Base-by-base conservation (phyloP, 1,139 yeast species). In the Kodamaea plutei region DNA sequence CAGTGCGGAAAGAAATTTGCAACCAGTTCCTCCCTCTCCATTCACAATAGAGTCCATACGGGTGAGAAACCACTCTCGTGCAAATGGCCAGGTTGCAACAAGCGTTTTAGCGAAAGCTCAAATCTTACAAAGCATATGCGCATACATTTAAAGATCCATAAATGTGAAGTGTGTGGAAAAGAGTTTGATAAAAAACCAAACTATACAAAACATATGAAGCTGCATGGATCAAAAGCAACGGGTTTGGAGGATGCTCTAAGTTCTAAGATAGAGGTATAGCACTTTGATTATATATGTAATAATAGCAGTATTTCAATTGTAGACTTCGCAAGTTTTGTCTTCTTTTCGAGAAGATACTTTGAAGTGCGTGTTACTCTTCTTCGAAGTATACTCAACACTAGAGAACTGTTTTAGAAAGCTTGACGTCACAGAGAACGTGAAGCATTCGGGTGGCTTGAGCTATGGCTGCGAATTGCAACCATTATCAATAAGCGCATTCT, bases 61-160 rank as follows among this genome's bases (percentile, higher is more conserved):
- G 79, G 79, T 4, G 74, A 84, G 40, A 85, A 84, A 53, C 97
- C 97, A 1, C 66, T 88, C 42, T 62, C 57, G 25, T 91, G 98
- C 56, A 80, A 79, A 42, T 73, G 75, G 61, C 83, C 83, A 0
- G 84, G 87, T 0, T 91, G 98, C 54, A 81, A 76, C 15, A 87
- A 85, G 54, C 61, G 87, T 32, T 91, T 91, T 50, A 81, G 93
- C 38, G 97, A 91, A 52, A 79, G 91, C 26, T 83, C 95, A 10
- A 89, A 91, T 51, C 64, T 89, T 45, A 80, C 87, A 15, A 91
- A 91, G 49, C 98, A 91, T 54, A 74, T 85, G 79, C 82, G 75
- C 48, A 74, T 73, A 2, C 93, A 83, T 51, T 56, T 59, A 25
- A 68, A 77, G 38, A 52, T 56, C 20, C 74, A 54, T 49, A 64